Evolutionary conservation across 805 yeast genomes (phyloP), one percentile per base, ranked within the genome.

Genomic region (Maudiozyma barnettii): DNA sequence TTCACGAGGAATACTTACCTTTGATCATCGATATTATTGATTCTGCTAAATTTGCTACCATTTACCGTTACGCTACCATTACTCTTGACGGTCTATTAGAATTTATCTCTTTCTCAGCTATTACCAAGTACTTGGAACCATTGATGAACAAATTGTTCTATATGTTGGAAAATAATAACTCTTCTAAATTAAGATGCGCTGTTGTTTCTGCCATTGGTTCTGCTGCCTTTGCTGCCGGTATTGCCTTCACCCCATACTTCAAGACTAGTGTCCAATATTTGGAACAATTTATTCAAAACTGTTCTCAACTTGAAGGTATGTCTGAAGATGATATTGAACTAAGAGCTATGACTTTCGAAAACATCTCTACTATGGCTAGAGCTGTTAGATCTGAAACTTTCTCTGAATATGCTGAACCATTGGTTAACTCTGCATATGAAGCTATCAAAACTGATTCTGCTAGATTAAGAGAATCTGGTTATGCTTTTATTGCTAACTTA

Each of bases 201-300:
- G 82, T 85, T 61, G 96, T 93, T 50, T 85, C 95, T 46, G 96
- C 97, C 37, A 86, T 93, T 64, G 98, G 98, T 47, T 90, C 98
- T 37, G 87, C 96, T 50, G 98, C 99, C 26, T 89, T 83, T 63
- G 95, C 98, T 48, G 80, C 96, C 40, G 96, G 97, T 68, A 81
- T 82, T 58, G 76, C 84, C 37, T 93, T 86, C 69, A 72, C 76
- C 50, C 97, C 98, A 50, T 93, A 77, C 72, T 91, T 91, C 67
- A 78, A 80, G 61, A 77, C 80, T 53, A 84, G 96, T 45, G 79
- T 91, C 56, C 81, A 82, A 64, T 78, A 76, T 53, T 75, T 93
- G 58, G 93, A 87, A 67, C 89, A 88, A 51, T 91, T 81, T 64
- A 80, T 90, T 58, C 76, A 81, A 53, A 77, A 81, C 60, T 75